Conservation (phyloP, 257 asterid species). For the Lantana camara region DNA sequence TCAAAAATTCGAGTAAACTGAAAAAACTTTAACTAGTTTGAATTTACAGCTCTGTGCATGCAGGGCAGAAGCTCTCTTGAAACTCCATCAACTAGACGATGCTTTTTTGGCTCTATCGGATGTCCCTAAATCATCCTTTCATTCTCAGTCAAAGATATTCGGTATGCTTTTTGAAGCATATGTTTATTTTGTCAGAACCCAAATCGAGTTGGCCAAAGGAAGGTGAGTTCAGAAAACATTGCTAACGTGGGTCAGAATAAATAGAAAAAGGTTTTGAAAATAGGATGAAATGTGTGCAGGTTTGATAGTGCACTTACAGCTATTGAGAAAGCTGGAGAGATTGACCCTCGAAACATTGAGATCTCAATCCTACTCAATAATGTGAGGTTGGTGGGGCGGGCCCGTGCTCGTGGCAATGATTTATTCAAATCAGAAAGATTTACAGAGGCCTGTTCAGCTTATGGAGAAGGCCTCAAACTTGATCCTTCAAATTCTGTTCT, state of each 20-base stretch:
- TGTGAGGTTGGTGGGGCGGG: constrained; percentile 62
- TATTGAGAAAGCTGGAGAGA: constrained; percentile 61
- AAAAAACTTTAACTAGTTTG: constrained; percentile 29
- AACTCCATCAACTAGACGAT: constrained; percentile 71
- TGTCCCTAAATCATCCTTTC: constrained; percentile 41
- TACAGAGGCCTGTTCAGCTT: constrained; percentile 92
- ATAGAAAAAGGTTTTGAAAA: constrained; percentile 3
- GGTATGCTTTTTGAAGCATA: constrained; percentile 80
- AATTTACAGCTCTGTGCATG: constrained; percentile 78
- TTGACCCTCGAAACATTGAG: constrained; percentile 67
- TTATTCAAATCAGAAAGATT: constrained; percentile 84
- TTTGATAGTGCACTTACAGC: constrained; percentile 69
- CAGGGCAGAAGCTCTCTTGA: constrained; percentile 86
- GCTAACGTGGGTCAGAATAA: background rate
- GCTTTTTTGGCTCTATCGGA: constrained; percentile 51
- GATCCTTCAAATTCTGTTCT: constrained; percentile 89
- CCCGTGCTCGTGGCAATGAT: constrained; percentile 91
- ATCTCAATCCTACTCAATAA: constrained; percentile 54
- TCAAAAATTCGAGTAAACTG: background rate
- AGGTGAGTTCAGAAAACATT: constrained; percentile 49
- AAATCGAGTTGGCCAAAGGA: constrained; percentile 76
- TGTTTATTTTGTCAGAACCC: constrained; percentile 61
- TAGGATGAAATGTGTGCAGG: constrained; percentile 46
- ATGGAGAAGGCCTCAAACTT: constrained; percentile 75
- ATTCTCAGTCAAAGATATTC: constrained; percentile 48